Conservation (phyloP, 1,139 yeast genomes). For the Suhomyces ambrosiae region DNA sequence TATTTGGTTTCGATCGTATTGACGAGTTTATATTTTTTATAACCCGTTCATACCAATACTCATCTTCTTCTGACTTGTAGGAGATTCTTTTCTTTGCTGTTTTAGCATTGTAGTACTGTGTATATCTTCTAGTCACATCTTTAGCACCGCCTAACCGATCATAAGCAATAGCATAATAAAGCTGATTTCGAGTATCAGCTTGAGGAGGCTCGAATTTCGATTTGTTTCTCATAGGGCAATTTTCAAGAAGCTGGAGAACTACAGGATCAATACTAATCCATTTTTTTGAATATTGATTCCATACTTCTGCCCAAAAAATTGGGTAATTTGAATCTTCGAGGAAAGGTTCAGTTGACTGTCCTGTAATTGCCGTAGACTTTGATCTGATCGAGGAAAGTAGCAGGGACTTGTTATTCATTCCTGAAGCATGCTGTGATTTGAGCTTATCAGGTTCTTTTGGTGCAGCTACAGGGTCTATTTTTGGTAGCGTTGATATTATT, state of each 20-base stretch:
- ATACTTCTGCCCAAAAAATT: constrained; percentile 90
- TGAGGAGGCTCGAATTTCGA: constrained; percentile 79
- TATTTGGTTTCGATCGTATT: constrained; percentile 36
- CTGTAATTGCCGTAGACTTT: constrained; percentile 6
- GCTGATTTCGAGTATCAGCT: constrained; percentile 57
- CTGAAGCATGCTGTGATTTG: constrained; percentile 1
- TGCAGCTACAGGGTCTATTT: constrained; percentile 12
- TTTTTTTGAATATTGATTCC: constrained; percentile 69
- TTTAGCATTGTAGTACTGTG: constrained; percentile 69
- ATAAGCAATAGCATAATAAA: constrained; percentile 77
- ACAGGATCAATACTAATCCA: constrained; percentile 92
- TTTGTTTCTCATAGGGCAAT: constrained; percentile 55
- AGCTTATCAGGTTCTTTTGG: no score
- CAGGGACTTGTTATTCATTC: constrained; percentile 8
- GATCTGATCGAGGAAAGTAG: constrained; percentile 14
- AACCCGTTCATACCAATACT: constrained; percentile 61
- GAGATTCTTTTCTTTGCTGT: constrained; percentile 71
- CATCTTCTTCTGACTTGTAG: constrained; percentile 56
- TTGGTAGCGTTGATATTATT: constrained; percentile 25
- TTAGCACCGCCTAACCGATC: constrained; percentile 65
- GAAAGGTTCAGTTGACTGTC: constrained; percentile 1
- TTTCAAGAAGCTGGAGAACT: constrained; percentile 64
- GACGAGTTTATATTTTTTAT: constrained; percentile 34
- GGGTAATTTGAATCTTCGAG: constrained; percentile 54
- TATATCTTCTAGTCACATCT: constrained; percentile 86